A percentile compares a stretch with the other conserved stretches of the same genome.
phyloP scores from a whole-genome alignment of 805 yeast genomes.

The Sugiyamaella qingdaonensis region DNA sequence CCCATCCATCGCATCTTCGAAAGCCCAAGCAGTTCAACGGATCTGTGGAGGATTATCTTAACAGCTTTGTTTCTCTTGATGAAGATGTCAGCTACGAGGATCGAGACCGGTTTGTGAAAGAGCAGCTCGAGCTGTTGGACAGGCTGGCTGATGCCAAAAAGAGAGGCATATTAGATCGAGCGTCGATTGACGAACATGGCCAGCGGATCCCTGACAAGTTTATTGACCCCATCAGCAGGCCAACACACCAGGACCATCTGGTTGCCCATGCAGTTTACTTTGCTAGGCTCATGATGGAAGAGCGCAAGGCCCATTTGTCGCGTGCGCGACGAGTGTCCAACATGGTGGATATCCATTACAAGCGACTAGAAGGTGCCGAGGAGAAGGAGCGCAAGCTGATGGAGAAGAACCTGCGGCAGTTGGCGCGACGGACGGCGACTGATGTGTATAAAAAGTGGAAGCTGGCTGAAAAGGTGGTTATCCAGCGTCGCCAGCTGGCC shows the following conservation, averaged over 20 bases:
- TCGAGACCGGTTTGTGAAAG: slow-evolving; percentile 50
- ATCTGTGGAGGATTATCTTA: slow-evolving; percentile 42
- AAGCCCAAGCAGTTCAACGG: slow-evolving; percentile 39
- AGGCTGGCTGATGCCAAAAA: slow-evolving; percentile 47
- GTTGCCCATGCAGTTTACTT: slow-evolving; percentile 70
- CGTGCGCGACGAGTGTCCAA: slow-evolving; percentile 68
- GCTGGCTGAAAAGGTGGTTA: slow-evolving; percentile 71
- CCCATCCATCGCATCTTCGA: slow-evolving; percentile 57
- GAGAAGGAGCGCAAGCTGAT: slow-evolving; percentile 74
- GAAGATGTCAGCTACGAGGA: slow-evolving; percentile 62
- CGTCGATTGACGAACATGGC: neutral
- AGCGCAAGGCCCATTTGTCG: slow-evolving; percentile 59
- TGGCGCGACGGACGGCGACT: slow-evolving; percentile 78
- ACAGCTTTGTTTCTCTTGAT: slow-evolving; percentile 55
- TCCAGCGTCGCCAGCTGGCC: slow-evolving; percentile 64
- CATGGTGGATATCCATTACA: slow-evolving; percentile 83
- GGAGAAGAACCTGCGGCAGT: slow-evolving; percentile 60
- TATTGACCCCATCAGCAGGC: slow-evolving; percentile 46
- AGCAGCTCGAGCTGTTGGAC: slow-evolving; percentile 45
- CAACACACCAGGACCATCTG: slow-evolving; percentile 68
- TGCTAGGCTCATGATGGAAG: slow-evolving; percentile 64
- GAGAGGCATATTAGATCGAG: slow-evolving; percentile 24
- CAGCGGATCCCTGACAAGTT: slow-evolving; percentile 35
- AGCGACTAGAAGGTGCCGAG: slow-evolving; percentile 80
- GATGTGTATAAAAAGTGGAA: slow-evolving; percentile 90